Percentiles rank a stretch among this genome's conserved stretches.
phyloP scores from a whole-genome alignment of 306 rosid genomes.

The Dryas drummondii region DNA sequence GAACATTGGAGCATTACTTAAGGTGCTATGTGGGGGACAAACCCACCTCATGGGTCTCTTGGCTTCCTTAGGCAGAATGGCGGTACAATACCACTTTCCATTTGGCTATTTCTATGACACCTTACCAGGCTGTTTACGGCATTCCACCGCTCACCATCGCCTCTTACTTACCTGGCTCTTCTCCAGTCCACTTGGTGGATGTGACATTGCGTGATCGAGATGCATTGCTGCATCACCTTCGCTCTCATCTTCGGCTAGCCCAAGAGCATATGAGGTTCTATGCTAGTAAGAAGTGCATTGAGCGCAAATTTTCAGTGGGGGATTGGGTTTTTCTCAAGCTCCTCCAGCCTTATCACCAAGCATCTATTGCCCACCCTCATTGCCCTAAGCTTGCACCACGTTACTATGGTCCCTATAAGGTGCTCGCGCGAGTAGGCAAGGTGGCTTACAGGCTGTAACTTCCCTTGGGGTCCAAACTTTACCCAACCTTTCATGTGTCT shows the following conservation, averaged over 20 bases:
- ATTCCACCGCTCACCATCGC: not conserved
- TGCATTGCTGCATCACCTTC: not conserved
- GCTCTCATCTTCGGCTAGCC: not conserved
- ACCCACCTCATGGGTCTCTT: not conserved
- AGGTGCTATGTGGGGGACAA: not conserved
- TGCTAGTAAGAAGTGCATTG: accelerated
- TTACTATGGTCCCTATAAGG: too few relatives aligned
- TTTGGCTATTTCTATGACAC: not conserved
- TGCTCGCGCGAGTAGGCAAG: too few relatives aligned
- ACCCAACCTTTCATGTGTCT: too few relatives aligned
- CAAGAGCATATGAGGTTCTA: not conserved
- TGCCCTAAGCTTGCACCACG: too few relatives aligned
- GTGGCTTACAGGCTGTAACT: too few relatives aligned
- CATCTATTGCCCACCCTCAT: too few relatives aligned
- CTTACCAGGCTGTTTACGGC: not conserved
- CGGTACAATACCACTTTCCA: conserved; percentile 3
- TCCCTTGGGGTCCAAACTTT: too few relatives aligned
- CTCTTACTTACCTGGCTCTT: not conserved
- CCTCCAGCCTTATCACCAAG: not conserved
- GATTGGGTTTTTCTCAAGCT: not conserved
- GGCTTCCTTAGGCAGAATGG: conserved; percentile 14
- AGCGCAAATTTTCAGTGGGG: not conserved
- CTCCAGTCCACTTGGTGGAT: not conserved
- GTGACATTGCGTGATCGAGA: not conserved
- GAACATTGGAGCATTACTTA: too few relatives aligned